Conservation (phyloP, 768 basidiomycete genomes). For the Pleurotus djamor region DNA sequence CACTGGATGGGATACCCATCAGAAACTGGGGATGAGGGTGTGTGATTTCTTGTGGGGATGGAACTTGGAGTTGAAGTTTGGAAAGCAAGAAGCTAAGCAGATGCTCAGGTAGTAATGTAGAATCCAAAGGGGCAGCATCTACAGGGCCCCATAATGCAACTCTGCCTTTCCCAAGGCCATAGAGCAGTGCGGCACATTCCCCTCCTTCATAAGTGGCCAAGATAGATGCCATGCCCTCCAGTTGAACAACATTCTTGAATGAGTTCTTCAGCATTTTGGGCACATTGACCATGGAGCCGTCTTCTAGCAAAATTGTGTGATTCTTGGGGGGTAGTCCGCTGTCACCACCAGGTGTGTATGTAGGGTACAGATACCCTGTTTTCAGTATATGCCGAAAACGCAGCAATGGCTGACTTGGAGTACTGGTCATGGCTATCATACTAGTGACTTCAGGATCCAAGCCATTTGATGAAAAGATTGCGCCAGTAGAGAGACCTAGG, state of each 20-base stretch:
- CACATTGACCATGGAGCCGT: slow-evolving; percentile 21
- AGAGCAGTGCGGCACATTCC: slow-evolving; percentile 27
- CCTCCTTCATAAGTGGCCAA: slow-evolving; percentile 25
- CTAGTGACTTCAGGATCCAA: slow-evolving; percentile 35
- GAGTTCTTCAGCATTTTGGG: slow-evolving; percentile 2
- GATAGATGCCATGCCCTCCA: slow-evolving; percentile 14
- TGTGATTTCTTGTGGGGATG: slow-evolving; percentile 28
- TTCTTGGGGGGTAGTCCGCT: too few relatives aligned
- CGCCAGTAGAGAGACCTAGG: slow-evolving; percentile 62
- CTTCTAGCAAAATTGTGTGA: slow-evolving; percentile 10
- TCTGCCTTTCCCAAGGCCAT: slow-evolving; percentile 41
- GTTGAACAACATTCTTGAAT: not conserved
- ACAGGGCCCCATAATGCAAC: slow-evolving; percentile 56
- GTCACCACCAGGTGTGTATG: slow-evolving; percentile 14
- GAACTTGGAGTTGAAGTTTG: slow-evolving; percentile 21
- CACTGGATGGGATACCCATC: slow-evolving; percentile 41
- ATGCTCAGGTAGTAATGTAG: not conserved
- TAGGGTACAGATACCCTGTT: slow-evolving; percentile 27
- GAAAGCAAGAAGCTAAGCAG: not conserved
- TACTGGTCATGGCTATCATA: slow-evolving; percentile 23
- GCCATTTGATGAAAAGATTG: slow-evolving; percentile 36
- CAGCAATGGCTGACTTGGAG: slow-evolving; percentile 26
- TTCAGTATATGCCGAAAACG: slow-evolving; percentile 31
- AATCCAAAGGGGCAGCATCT: slow-evolving; percentile 50
- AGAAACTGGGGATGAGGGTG: slow-evolving; percentile 62